A percentile compares a stretch with the other conserved stretches of the same genome.
phyloP scores from a whole-genome alignment of 768 basidiomycete genomes.

The Postia placenta region DNA sequence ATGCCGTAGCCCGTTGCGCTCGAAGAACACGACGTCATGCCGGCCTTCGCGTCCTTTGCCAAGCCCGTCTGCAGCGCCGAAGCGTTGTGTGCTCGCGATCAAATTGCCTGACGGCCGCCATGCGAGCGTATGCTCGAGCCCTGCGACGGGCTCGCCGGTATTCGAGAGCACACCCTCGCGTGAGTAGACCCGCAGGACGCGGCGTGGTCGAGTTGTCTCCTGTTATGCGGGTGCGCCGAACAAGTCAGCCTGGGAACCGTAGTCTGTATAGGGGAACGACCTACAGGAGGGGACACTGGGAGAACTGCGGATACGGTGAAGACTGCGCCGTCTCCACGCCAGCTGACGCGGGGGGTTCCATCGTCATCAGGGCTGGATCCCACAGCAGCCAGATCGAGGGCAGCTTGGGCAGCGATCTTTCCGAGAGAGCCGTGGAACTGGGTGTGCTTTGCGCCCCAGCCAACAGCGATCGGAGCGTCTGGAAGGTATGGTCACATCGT shows the following conservation, averaged over 20 bases:
- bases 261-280: too few relatives aligned
- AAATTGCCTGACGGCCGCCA: slow-evolving; percentile 92
- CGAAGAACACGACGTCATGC: slow-evolving; percentile 91
- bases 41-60: slow-evolving; percentile 51
- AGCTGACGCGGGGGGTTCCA: slow-evolving; percentile 65
- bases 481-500: too few relatives aligned
- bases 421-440: slow-evolving; percentile 97
- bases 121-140: slow-evolving; percentile 69
- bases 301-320: slow-evolving; percentile 72
- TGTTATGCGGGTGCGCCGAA: slow-evolving; percentile 24
- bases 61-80: slow-evolving; percentile 42
- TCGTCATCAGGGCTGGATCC: slow-evolving; percentile 70
- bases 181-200: slow-evolving; percentile 70
- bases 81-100: slow-evolving; percentile 76
- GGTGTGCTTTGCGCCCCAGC: slow-evolving; percentile 96
- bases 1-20: slow-evolving; percentile 89
- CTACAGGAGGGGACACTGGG: not conserved
- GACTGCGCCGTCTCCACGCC: slow-evolving; percentile 90
- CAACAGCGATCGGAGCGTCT: slow-evolving; percentile 92
- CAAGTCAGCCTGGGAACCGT: not conserved
- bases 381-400: slow-evolving; percentile 30
- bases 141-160: slow-evolving; percentile 78
- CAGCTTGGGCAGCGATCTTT: slow-evolving; percentile 67
- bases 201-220: slow-evolving; percentile 22
- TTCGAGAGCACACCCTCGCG: slow-evolving; percentile 70